A percentile compares a stretch with the other conserved stretches of the same genome.
These are phyloP conservation scores for Rozella allomycis DNA, from an alignment of 371 early-diverging fungal species.

Conservation along the genomic window DNA sequence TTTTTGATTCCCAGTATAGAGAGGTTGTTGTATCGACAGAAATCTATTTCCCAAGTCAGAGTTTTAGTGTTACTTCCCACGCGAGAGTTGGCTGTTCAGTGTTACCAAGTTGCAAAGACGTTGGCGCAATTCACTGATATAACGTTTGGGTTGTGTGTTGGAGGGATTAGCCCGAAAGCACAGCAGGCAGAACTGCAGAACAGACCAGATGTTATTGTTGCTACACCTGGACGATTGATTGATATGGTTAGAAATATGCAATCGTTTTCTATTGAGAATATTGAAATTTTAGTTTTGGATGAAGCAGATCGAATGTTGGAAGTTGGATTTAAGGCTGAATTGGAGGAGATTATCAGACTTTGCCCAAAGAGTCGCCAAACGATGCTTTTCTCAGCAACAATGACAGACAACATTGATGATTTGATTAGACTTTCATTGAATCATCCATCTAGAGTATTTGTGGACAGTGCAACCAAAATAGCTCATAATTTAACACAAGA, in stretches of 20 bases:
- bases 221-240: conserved; percentile 99
- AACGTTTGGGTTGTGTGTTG: conserved; percentile 59
- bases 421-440: conserved; percentile 76
- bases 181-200: conserved; percentile 79
- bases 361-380: conserved; percentile 85
- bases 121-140: conserved; percentile 74
- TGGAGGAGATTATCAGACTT: conserved; percentile 76
- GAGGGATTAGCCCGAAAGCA: conserved; percentile 63
- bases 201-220: conserved; percentile 92
- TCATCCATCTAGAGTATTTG: conserved; percentile 68
- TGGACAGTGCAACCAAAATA: conserved; percentile 54
- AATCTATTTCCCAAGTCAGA: conserved; percentile 51
- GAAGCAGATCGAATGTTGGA: conserved; percentile 99
- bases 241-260: conserved; percentile 89
- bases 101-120: conserved; percentile 71
- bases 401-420: conserved; percentile 94
- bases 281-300: conserved; percentile 97
- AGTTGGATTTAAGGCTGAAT: conserved; percentile 94
- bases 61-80: conserved; percentile 97
- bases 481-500: conserved; percentile 67
- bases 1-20: conserved; percentile 95
- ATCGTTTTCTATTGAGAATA: conserved; percentile 58
- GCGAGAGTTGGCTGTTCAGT: conserved; percentile 95
- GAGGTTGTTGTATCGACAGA: conserved; percentile 69
- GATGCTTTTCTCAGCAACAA: conserved; percentile 98